Evolutionary conservation across 164 flowering plant species (phyloP).

Genomic region (Warburgia ugandensis): DNA sequence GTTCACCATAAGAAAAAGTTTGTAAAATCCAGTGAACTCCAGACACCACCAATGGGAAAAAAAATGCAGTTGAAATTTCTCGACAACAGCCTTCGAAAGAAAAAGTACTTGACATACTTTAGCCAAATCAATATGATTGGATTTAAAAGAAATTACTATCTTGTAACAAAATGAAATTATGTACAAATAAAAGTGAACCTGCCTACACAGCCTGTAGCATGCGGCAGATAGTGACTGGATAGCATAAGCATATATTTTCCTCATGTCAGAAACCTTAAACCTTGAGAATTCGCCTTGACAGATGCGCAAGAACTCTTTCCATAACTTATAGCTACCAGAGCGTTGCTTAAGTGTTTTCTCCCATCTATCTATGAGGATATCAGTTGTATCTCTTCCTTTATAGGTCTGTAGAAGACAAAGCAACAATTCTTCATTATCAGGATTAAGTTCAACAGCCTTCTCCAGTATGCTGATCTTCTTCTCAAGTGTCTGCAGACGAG

Average conservation of each 20-base stretch:
- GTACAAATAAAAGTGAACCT: conserved; percentile 63
- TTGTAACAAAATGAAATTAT: too few relatives aligned
- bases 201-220: conserved; percentile 81
- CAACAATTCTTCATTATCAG: conserved; percentile 71
- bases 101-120: too few relatives aligned
- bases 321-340: conserved; percentile 74
- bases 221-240: conserved; percentile 76
- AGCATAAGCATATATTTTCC: conserved; percentile 82
- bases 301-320: conserved; percentile 80
- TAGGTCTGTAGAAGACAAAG: conserved; percentile 72
- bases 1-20: too few relatives aligned
- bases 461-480: conserved; percentile 91
- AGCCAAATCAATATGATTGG: too few relatives aligned
- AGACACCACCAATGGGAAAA: too few relatives aligned
- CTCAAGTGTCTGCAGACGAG: conserved; percentile 86
- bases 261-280: conserved; percentile 76
- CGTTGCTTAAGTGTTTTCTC: conserved; percentile 62
- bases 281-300: conserved; percentile 84
- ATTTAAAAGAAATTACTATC: too few relatives aligned
- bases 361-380: conserved; percentile 71
- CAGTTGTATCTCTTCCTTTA: conserved; percentile 60
- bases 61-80: too few relatives aligned
- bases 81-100: too few relatives aligned
- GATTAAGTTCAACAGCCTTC: conserved; percentile 82
- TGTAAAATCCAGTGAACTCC: too few relatives aligned